Percentiles rank a stretch among this genome's conserved stretches.
Conservation (phyloP, 208 protist species). For the Acanthamoeba lenticulata region DNA sequence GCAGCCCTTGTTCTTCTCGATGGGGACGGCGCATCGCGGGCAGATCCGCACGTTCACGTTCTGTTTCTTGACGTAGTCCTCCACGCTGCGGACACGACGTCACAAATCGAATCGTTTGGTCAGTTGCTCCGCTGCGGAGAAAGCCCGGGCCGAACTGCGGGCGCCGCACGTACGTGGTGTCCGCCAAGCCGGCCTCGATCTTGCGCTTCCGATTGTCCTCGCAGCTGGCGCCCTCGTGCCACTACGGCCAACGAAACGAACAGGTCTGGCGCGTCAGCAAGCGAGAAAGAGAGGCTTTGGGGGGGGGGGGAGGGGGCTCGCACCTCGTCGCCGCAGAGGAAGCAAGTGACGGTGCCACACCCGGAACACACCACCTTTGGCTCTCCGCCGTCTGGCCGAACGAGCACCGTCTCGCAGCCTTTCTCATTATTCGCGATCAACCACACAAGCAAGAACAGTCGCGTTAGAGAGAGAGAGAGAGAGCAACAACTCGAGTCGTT, state of each 20-base stretch:
- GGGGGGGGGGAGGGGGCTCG: no score
- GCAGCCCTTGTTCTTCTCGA: conserved; percentile 62
- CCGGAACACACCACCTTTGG: background rate
- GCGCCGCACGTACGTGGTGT: conserved; percentile 5
- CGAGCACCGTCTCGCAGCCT: conserved; percentile 44
- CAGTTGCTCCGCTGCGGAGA: background rate
- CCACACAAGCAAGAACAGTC: background rate
- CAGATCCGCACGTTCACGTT: conserved; percentile 44
- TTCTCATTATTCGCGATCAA: background rate
- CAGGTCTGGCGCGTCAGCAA: no score
- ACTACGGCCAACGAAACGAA: background rate
- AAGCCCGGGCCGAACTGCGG: background rate
- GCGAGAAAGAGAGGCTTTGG: background rate
- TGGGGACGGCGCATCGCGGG: background rate
- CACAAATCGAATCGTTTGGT: background rate
- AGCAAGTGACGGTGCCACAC: conserved; percentile 21
- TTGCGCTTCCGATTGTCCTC: background rate
- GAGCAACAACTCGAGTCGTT: no score
- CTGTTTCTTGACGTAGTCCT: conserved; percentile 37
- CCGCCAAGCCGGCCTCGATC: background rate
- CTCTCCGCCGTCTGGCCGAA: background rate
- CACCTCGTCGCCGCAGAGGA: conserved; percentile 50
- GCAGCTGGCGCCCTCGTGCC: conserved; percentile 38
- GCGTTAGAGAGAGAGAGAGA: no score
- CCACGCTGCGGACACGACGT: background rate